Percentiles rank a stretch among this genome's conserved stretches.
Conservation (phyloP, 2,329 filamentous ascomycete genomes). For the Alternaria triticimaculans region DNA sequence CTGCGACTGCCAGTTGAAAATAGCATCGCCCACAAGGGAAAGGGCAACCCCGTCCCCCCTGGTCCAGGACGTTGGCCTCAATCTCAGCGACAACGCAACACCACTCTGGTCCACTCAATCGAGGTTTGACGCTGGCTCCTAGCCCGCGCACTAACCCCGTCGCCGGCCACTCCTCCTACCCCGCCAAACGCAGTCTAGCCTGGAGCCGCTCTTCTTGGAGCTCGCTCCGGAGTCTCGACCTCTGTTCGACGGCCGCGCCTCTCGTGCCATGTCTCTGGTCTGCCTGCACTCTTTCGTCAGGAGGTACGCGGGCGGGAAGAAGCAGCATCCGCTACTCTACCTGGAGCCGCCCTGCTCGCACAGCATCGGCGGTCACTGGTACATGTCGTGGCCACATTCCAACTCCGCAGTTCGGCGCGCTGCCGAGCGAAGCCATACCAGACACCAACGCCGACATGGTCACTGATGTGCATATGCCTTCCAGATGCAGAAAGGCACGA, state of each 20-base stretch:
- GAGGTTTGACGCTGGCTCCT: not conserved
- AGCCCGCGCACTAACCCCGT: not conserved
- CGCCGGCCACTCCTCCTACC: constrained; percentile 5
- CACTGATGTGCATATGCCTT: not conserved
- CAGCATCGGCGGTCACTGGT: constrained; percentile 9
- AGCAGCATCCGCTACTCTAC: constrained; percentile 6
- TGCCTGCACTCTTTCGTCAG: not conserved
- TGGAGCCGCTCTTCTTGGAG: constrained; percentile 5
- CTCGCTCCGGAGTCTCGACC: constrained; percentile 5
- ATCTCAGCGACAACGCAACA: constrained; percentile 1
- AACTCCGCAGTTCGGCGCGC: constrained; percentile 15
- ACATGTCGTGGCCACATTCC: constrained; percentile 10
- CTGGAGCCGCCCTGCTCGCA: constrained; percentile 15
- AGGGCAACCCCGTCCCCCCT: constrained; percentile 7
- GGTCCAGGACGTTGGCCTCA: not conserved
- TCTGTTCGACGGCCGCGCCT: not conserved
- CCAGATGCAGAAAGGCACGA: constrained; percentile 2
- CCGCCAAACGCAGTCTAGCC: constrained; percentile 8
- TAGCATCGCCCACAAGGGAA: constrained; percentile 1
- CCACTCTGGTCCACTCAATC: not conserved
- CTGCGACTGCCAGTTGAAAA: not conserved
- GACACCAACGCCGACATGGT: constrained; percentile 16
- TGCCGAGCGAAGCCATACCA: constrained; percentile 22
- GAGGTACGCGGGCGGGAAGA: constrained; percentile 4
- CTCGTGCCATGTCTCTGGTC: not conserved